These are phyloP conservation scores for Quercus parvula DNA, from an alignment of 306 rosid species.

Conservation along the genomic window DNA sequence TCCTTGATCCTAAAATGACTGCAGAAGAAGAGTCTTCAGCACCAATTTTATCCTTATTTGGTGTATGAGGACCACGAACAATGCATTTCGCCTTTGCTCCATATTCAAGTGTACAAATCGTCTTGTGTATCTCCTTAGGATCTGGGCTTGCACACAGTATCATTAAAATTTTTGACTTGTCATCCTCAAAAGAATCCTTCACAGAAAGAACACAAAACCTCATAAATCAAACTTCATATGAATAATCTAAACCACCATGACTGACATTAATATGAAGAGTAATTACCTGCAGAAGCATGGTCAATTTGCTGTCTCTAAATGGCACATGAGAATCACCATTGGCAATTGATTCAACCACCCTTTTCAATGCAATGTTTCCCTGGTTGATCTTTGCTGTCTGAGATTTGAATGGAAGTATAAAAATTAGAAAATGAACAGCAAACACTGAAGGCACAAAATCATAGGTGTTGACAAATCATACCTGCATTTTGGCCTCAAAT, in stretches of 20 bases:
- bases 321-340: slow-evolving; percentile 99
- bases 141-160: slow-evolving; percentile 95
- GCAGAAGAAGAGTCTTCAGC: slow-evolving; percentile 75
- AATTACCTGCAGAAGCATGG: slow-evolving; percentile 98
- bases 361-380: slow-evolving; percentile 89
- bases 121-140: slow-evolving; percentile 95
- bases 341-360: slow-evolving; percentile 98
- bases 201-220: slow-evolving; percentile 16
- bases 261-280: slow-evolving; percentile 4
- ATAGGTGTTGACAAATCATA: slow-evolving; percentile 7
- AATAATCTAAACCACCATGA: slow-evolving; percentile 5
- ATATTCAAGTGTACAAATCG: slow-evolving; percentile 91
- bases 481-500: slow-evolving; percentile 99
- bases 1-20: slow-evolving; percentile 85
- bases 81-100: slow-evolving; percentile 99
- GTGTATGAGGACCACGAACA: slow-evolving; percentile 87
- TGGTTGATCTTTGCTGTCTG: slow-evolving; percentile 98
- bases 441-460: neutral
- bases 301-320: slow-evolving; percentile 96
- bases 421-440: slow-evolving; percentile 13
- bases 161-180: slow-evolving; percentile 89
- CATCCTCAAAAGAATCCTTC: slow-evolving; percentile 98
- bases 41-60: slow-evolving; percentile 55
- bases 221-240: slow-evolving; percentile 14
- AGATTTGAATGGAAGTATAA: slow-evolving; percentile 10